Evolutionary conservation across 805 yeast species (phyloP).

Genomic region (Zygosaccharomyces kombuchaensis): DNA sequence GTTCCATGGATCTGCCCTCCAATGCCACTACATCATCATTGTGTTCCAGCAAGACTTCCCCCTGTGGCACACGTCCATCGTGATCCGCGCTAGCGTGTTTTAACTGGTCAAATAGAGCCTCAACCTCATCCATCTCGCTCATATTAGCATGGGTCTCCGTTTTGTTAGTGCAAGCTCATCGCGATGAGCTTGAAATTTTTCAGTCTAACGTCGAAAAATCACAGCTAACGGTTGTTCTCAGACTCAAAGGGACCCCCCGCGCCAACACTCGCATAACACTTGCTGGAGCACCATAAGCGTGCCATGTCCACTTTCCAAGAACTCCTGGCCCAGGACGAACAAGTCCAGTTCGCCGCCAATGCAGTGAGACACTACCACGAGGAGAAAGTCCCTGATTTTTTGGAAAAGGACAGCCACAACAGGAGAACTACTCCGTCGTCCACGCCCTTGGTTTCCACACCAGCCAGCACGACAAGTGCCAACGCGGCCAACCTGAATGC

Average conservation of each 20-base stretch:
- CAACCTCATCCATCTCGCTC: slow-evolving; percentile 2
- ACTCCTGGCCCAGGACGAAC: slow-evolving; percentile 12
- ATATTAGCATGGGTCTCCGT: not conserved
- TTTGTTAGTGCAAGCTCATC: not conserved
- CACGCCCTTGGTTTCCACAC: slow-evolving; percentile 1
- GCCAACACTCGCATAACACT: not conserved
- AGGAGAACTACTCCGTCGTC: slow-evolving; percentile 9
- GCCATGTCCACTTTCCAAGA: slow-evolving; percentile 1
- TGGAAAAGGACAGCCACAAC: slow-evolving; percentile 10
- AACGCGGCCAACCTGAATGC: not conserved
- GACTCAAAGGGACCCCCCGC: not conserved
- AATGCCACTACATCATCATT: slow-evolving; percentile 15
- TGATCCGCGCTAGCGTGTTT: not conserved
- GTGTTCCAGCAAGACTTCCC: not conserved
- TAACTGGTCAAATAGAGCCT: slow-evolving; percentile 1
- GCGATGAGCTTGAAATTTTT: slow-evolving; percentile 8
- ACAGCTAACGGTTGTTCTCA: not conserved
- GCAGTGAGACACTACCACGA: slow-evolving; percentile 16
- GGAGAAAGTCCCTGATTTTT: slow-evolving; percentile 7
- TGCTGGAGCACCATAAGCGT: not conserved
- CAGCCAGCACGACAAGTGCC: not conserved
- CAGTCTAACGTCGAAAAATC: not conserved
- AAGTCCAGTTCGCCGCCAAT: slow-evolving; percentile 15
- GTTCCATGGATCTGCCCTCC: slow-evolving; percentile 15
- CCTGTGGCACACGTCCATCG: not conserved